Evolutionary conservation across 768 basidiomycete species (phyloP), one percentile per base, ranked within the genome.

Genomic region (Boletus fagicola): DNA sequence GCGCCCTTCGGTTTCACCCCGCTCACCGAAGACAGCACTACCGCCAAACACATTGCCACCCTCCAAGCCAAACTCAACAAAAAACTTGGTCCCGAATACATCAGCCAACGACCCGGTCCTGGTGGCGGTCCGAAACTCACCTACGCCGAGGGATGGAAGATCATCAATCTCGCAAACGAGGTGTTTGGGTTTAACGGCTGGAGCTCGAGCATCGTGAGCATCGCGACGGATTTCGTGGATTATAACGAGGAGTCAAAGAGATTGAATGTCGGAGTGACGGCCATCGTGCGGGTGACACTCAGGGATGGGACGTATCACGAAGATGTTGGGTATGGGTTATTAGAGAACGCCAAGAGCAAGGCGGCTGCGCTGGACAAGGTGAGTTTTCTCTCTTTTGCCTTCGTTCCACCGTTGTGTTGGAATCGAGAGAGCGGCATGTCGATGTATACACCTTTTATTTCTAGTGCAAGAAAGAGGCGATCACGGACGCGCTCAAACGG

Each of bases 101-200:
- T 99, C 54, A 93, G 91, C 3, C 87, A 88, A 61, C 80, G 97
- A 16, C 88, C 91, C 8, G 95, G 96, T 5, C 93, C 92, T 2
- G 89, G 87, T 18, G 90, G 88, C 42, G 92, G 90, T 4, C 82
- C 83, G 16, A 97, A 95, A 71, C 76, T 99, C 46, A 94, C 89
- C 16, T 98, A 99, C 68, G 88, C 90, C 1, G 96, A 98, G 69
- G 97, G 96, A 0, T 98, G 96, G 96, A 95, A 93, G 75, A 87
- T 94, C 38, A 97, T 99, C 72, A 96, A 95, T 67, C 80, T 99
- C 24, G 97, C 96, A 2, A 99, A 99, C 70, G 96, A 99, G 62
- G 90, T 98, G 43, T 98, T 99, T 74, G 96, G 96, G 1, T 98
- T 94, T 78, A 93, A 98, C 61, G 97, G 95, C 26, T 95, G 94